Percentiles rank a stretch among this genome's conserved stretches.
Conservation (phyloP, 768 basidiomycete species). For the Dendrothele bispora region DNA sequence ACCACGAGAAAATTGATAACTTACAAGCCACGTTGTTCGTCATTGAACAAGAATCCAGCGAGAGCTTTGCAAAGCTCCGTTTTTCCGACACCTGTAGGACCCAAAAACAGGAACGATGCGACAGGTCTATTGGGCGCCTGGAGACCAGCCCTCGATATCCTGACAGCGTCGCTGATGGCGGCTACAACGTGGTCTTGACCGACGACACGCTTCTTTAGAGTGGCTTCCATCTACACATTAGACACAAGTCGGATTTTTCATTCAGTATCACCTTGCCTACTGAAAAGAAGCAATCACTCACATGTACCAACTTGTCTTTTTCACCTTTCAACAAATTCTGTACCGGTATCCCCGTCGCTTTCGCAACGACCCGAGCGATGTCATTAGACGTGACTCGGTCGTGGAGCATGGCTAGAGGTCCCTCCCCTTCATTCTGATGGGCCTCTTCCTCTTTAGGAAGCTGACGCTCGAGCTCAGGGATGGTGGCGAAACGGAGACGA, state of each 20-base stretch:
- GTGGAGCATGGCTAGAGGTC: constrained; percentile 67
- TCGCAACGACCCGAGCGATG: constrained; percentile 85
- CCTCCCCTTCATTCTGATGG: constrained; percentile 33
- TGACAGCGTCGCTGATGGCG: constrained; percentile 86
- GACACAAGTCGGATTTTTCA: constrained; percentile 2
- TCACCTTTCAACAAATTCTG: constrained; percentile 88
- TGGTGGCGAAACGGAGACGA: constrained; percentile 79
- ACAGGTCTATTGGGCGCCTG: constrained; percentile 88
- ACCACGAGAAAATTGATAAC: constrained; percentile 20
- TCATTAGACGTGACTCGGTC: constrained; percentile 89
- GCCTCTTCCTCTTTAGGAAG: constrained; percentile 61
- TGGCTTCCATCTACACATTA: constrained; percentile 77
- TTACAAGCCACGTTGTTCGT: constrained; percentile 83
- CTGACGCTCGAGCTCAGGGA: constrained; percentile 76
- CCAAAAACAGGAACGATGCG: constrained; percentile 89
- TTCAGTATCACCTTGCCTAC: too few relatives aligned
- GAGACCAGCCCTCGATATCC: constrained; percentile 89
- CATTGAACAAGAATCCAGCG: constrained; percentile 86
- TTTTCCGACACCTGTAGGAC: constrained; percentile 89
- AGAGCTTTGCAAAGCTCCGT: constrained; percentile 90
- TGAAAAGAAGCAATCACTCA: constrained; percentile 48
- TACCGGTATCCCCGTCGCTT: constrained; percentile 88
- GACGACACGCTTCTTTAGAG: constrained; percentile 71
- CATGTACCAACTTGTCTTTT: constrained; percentile 85
- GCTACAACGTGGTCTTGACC: constrained; percentile 90